Evolutionary conservation across 192 early-diverging fungal species (phyloP), one percentile per base, ranked within the genome.

Genomic region (Podila epigama): DNA sequence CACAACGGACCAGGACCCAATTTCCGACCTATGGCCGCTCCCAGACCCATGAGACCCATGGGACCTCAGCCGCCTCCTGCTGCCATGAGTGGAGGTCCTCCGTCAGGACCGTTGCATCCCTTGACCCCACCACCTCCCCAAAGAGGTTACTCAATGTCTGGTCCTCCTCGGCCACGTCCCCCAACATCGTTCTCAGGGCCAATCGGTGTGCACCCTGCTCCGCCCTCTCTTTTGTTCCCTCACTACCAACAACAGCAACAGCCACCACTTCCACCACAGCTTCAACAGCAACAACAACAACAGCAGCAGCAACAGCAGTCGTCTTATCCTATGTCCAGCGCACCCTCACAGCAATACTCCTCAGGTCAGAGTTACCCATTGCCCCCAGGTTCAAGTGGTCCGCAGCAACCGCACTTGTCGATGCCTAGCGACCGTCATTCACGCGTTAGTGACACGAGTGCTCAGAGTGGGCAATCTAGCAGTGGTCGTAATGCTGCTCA

Each of bases 41-140:
- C 61, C 15, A 15, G 68, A 28, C 68, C 68, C 15, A 33, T 57
- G 31, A 40, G 63, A 35, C 63, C 70, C n/a, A 54, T 63, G 69
- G 56, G 66, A 20, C 36, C 41, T 8, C 9, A 9, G 13, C 18
- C 39, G 31, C 65, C 56, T 58, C 22, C 28, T n/a, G n/a, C n/a
- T n/a, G n/a, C n/a, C n/a, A n/a, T n/a, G n/a, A n/a, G n/a, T n/a
- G n/a, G n/a, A 31, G 41, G 39, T 5, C 13, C 4, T 2, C n/a
- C 31, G 16, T 12, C 25, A 13, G 62, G 51, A 16, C 34, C 51
- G 15, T 15, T 64, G 50, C 51, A 32, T 10, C 2, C 52, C 5
- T 35, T 33, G 55, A 57, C 55, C 20, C 22, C 54, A 56, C 60
- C 60, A 36, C 42, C 32, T 13, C 42, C 27, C 12, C 59, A 61